Conservation (phyloP, 352 stramenopile genomes). For the Discostella stelligera region DNA sequence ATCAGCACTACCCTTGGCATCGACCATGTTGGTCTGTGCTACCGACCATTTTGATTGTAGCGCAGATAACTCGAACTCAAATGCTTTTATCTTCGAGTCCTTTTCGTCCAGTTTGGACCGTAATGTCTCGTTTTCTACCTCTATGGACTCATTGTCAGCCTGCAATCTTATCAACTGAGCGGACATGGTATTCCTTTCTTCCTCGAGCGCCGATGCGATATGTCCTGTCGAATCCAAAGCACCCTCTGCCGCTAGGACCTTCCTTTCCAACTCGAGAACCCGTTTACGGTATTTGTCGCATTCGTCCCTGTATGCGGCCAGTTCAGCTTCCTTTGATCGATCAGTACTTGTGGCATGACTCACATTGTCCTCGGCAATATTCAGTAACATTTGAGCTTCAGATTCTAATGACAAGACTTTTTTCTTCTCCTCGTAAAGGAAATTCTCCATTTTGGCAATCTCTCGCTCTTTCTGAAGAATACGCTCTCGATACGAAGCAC, state of each 20-base stretch:
- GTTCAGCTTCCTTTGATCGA: constrained; percentile 26
- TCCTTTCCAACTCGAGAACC: constrained; percentile 42
- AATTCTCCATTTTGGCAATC: constrained; percentile 41
- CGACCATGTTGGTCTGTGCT: constrained; percentile 17
- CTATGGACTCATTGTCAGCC: not conserved
- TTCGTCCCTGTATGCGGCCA: constrained; percentile 47
- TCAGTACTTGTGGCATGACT: constrained; percentile 25
- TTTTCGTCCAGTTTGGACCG: constrained; percentile 22
- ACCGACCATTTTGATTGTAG: constrained; percentile 26
- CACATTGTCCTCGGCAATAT: constrained; percentile 46
- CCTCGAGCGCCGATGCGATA: constrained; percentile 22
- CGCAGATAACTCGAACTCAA: constrained; percentile 28
- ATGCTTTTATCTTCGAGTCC: constrained; percentile 15
- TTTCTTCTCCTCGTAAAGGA: constrained; percentile 34
- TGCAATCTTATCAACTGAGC: constrained; percentile 14
- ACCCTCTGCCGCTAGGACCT: constrained; percentile 35
- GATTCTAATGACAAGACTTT: constrained; percentile 44
- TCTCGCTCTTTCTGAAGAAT: constrained; percentile 48
- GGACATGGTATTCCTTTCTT: constrained; percentile 27
- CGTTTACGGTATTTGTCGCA: constrained; percentile 48
- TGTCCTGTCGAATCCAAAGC: constrained; percentile 31
- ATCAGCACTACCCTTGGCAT: constrained; percentile 19
- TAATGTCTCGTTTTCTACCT: constrained; percentile 22
- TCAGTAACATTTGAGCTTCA: constrained; percentile 52
- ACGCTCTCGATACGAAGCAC: constrained; percentile 31